Percentiles rank a stretch among this genome's conserved stretches.
phyloP scores from a whole-genome alignment of 352 stramenopile genomes.

The Phytopythium boreale region DNA sequence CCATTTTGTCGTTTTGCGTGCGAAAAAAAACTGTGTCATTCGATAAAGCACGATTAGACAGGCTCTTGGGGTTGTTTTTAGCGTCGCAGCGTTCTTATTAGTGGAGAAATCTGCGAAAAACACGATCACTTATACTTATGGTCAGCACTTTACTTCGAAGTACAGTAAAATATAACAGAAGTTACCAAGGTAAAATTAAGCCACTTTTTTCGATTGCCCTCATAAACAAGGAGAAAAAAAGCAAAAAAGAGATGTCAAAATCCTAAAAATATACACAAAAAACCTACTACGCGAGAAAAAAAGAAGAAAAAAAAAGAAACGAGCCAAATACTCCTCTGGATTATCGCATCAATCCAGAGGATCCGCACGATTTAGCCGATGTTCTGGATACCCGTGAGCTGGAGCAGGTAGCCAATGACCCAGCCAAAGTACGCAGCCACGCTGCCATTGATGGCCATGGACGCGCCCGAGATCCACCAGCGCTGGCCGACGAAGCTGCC shows the following conservation, averaged over 20 bases:
- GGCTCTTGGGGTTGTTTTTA: no score
- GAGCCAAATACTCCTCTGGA: background rate
- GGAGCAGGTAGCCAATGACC: slow-evolving; percentile 80
- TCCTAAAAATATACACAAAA: background rate
- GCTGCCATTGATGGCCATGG: slow-evolving; percentile 78
- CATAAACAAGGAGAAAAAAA: no score
- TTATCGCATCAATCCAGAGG: background rate
- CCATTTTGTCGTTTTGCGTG: no score
- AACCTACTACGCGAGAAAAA: background rate
- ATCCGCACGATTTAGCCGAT: slow-evolving; percentile 31
- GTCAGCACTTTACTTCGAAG: no score
- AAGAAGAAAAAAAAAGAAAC: background rate
- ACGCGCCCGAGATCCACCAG: slow-evolving; percentile 61
- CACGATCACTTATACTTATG: no score
- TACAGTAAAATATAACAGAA: no score
- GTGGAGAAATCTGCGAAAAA: no score
- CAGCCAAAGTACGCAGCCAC: slow-evolving; percentile 71
- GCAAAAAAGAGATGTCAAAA: background rate
- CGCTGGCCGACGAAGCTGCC: slow-evolving; percentile 77
- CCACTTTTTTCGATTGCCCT: no score
- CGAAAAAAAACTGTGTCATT: no score
- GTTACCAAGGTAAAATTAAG: no score
- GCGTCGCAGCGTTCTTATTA: no score
- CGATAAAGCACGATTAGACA: no score
- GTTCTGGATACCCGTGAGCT: slow-evolving; percentile 79